These are phyloP conservation scores for Fusarium sp. DNA, from an alignment of 2,329 filamentous ascomycete genomes.

Conservation along the genomic window DNA sequence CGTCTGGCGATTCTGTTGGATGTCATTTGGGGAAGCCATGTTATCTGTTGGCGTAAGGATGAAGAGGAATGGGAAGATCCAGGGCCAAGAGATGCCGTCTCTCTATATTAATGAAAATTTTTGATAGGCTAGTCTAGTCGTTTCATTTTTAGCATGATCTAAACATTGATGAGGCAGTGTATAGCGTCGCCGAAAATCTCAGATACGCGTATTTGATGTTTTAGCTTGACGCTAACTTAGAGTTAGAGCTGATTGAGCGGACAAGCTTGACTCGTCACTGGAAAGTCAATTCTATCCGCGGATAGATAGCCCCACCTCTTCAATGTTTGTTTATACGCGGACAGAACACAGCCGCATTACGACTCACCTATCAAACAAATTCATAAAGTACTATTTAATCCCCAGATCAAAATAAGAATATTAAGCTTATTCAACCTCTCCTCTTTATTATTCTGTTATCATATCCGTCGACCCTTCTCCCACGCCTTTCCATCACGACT, in stretches of 20 bases:
- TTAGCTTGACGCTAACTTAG: not conserved
- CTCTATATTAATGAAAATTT: not conserved
- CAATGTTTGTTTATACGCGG: not conserved
- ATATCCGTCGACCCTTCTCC: fast-evolving
- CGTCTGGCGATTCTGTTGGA: not conserved
- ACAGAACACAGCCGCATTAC: not conserved
- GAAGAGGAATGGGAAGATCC: fast-evolving
- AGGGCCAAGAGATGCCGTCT: not conserved
- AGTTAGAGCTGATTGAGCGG: not conserved
- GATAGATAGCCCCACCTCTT: fast-evolving
- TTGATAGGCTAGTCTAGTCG: not conserved
- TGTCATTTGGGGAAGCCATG: not conserved
- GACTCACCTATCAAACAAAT: not conserved
- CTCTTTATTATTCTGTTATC: not conserved
- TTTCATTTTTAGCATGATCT: not conserved
- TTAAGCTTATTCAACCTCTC: not conserved
- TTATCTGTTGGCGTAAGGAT: not conserved
- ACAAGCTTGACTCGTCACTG: not conserved
- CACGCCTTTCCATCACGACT: not conserved
- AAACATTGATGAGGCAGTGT: not conserved
- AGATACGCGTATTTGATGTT: not conserved
- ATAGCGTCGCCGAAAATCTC: not conserved
- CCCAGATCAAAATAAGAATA: not conserved
- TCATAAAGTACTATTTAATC: not conserved
- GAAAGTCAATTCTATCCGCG: not conserved